Percentiles rank a stretch among this genome's conserved stretches.
These are phyloP conservation scores for Cymbopogon flexuosus DNA, from an alignment of 202 grass and related monocot genomes.

Conservation along the genomic window DNA sequence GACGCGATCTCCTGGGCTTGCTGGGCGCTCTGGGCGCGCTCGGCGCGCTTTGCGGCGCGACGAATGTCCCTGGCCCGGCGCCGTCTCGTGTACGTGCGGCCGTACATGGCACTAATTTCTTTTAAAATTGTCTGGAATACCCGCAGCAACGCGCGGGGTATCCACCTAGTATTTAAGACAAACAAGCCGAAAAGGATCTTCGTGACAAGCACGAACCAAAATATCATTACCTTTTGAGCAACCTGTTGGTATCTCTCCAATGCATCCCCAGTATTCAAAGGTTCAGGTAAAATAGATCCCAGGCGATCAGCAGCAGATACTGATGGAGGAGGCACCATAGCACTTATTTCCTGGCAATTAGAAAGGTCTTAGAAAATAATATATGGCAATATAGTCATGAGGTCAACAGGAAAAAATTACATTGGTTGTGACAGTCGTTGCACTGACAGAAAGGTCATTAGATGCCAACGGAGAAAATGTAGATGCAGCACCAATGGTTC, in stretches of 20 bases:
- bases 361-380: constrained; percentile 36
- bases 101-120: no score
- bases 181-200: neutral
- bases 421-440: constrained; percentile 34
- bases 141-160: no score
- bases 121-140: no score
- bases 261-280: constrained; percentile 63
- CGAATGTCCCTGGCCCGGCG: no score
- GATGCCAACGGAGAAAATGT: constrained; percentile 42
- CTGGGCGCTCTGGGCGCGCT: no score
- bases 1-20: no score
- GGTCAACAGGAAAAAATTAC: constrained; percentile 11
- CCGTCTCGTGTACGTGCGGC: no score
- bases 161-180: neutral
- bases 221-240: constrained; percentile 58
- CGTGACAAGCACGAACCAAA: neutral
- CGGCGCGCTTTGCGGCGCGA: no score
- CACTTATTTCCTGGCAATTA: constrained; percentile 51
- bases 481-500: constrained; percentile 35
- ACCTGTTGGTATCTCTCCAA: constrained; percentile 72
- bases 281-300: constrained; percentile 57
- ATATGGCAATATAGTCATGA: constrained; percentile 13
- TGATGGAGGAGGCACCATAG: constrained; percentile 43
- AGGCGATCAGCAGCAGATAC: constrained; percentile 38
- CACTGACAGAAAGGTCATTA: constrained; percentile 37